Base-by-base conservation (phyloP, 495 filamentous ascomycete genomes). In the Podospora bellae-mahoneyi region DNA sequence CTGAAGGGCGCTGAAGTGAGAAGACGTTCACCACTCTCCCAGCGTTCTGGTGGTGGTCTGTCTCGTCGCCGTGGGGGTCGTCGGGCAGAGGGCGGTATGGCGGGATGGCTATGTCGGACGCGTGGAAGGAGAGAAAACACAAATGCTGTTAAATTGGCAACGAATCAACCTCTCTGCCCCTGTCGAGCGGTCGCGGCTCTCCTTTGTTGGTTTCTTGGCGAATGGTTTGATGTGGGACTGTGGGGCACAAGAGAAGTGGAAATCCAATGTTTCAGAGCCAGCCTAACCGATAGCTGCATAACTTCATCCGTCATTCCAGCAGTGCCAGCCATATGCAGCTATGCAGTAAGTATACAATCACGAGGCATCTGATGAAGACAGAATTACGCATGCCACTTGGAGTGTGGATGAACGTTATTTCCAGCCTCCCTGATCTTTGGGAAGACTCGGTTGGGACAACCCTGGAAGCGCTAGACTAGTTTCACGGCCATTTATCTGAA, bases 111-210 rank as follows among this genome's bases (percentile, higher is more conserved):
- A 18, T 61, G 34, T 28, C 32, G 61, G 61, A 44, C 28, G 30
- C 61, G 61, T 32, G 61, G 32, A 63, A 63, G 20, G 23, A 34
- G 60, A 62, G 48, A 63, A 48, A 23, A 23, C 23, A 1, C 28
- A 63, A 63, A 63, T 63, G 32, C 32, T 63, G 61, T 63, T 63
- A 63, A 63, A 63, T 63, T 63, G 1, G 61, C 61, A 63, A 19
- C 30, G n/a, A 63, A 32, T 20, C 32, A 63, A 34, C 27, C 61
- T 32, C 61, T 63, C 32, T 39, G 30, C 18, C 27, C 61, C 61
- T 32, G 27, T 39, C 23, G n/a, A 26, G 55, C 55, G 61, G 61
- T 39, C 59, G 19, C 27, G 61, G 61, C 28, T 63, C 61, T 32
- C 61, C 61, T 63, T 63, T 63, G 48, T n/a, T 28, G 61, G 28